Evolutionary conservation across 176 grass and related monocot species (phyloP), one percentile per base, ranked within the genome.

Genomic region (Dactylis glomerata): DNA sequence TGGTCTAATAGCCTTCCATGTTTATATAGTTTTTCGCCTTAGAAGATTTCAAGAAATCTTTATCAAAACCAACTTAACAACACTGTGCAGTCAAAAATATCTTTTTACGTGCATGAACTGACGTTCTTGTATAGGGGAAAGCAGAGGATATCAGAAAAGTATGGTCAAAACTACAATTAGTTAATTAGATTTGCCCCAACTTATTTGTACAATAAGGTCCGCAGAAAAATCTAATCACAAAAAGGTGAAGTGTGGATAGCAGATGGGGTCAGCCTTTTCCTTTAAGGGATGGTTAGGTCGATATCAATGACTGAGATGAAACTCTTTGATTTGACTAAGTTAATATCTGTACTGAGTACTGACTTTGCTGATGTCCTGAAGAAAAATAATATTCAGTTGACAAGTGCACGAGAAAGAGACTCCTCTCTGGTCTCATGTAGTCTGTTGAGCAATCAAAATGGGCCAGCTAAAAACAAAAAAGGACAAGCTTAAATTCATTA

Each of bases 151-250:
- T 59, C 2, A 65, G 73, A 64, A 73, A 90, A 73, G 78, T 56
- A 81, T 11, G 10, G 71, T 23, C 45, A 67, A 90, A 67, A 63
- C 5, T 75, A 75, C 45, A 1, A 59, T 66, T 75, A 68, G 16
- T 87, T 77, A 80, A 90, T 66, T 38, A 83, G 38, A 13, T 20
- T 80, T 70, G 78, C 28, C 79, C 66, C 84, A 49, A 67, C 74
- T 65, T 79, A 56, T 49, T 32, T 66, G 10, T 40, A 55, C 30
- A 83, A 40, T 24, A 64, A 78, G 36, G 38, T 75, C 77, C 3
- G 22, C 14, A n/a, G 24, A 28, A 76, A 68, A 30, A 27, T 49
- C 23, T 47, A 73, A 70, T 23, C 9, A 32, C 47, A 22, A 36
- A 57, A 79, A 75, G 22, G 79, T 10, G 1, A 17, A 79, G 45